A percentile compares a stretch with the other conserved stretches of the same genome.
Evolutionary conservation across 2,329 filamentous ascomycete species (phyloP).

Genomic region (Penicillium vulpinum): DNA sequence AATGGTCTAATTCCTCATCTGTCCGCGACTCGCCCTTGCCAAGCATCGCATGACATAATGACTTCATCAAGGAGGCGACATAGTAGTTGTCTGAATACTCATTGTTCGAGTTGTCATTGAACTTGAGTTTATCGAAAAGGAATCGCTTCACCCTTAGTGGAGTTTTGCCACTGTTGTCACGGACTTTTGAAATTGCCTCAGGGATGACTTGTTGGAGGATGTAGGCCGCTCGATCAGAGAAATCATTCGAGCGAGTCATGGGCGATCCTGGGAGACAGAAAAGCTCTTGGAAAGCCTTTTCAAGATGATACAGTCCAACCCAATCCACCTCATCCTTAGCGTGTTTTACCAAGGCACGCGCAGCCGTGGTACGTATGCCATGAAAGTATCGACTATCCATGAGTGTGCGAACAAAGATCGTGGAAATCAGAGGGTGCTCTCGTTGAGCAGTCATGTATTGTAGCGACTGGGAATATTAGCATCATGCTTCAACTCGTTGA

Average conservation of each 20-base stretch:
- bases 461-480: constrained; percentile 55
- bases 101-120: constrained; percentile 94
- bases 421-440: constrained; percentile 79
- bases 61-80: constrained; percentile 73
- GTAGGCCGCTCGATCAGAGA: constrained; percentile 82
- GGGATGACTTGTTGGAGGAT: constrained; percentile 81
- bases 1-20: constrained; percentile 44
- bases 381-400: constrained; percentile 93
- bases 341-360: constrained; percentile 73
- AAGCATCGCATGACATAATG: constrained; percentile 58
- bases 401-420: constrained; percentile 82
- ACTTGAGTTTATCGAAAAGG: constrained; percentile 82
- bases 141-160: constrained; percentile 78
- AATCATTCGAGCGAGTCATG: constrained; percentile 87
- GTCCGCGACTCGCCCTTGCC: constrained; percentile 41
- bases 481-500: not conserved
- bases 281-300: constrained; percentile 81
- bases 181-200: constrained; percentile 73
- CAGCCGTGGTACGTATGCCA: constrained; percentile 84
- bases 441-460: constrained; percentile 68
- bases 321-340: constrained; percentile 69
- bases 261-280: constrained; percentile 78
- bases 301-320: constrained; percentile 79
- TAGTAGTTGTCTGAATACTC: constrained; percentile 86
- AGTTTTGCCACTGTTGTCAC: constrained; percentile 72